phyloP scores from a whole-genome alignment of 768 basidiomycete species.

The Mycena vulgaris region DNA sequence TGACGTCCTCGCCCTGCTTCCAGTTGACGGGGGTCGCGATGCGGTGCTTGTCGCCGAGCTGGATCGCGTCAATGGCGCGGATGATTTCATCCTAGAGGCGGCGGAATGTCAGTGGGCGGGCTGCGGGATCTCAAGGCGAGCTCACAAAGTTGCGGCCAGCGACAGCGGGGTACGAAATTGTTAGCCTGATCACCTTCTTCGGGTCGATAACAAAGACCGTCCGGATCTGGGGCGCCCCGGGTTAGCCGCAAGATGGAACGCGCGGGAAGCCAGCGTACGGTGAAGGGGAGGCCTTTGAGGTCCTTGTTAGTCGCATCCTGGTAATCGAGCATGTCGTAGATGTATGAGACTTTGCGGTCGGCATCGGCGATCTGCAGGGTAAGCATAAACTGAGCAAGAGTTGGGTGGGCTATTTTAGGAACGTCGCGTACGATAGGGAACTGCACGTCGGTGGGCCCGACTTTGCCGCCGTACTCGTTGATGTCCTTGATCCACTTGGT shows the following conservation, averaged over 20 bases:
- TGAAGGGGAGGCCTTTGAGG: slow-evolving; percentile 93
- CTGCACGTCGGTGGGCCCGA: slow-evolving; percentile 79
- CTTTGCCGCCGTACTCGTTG: slow-evolving; percentile 81
- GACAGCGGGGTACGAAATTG: slow-evolving; percentile 93
- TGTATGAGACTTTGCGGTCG: slow-evolving; percentile 85
- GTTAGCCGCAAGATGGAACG: no score
- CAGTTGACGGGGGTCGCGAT: slow-evolving; percentile 96
- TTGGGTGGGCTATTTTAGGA: slow-evolving; percentile 10
- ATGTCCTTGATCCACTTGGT: slow-evolving; percentile 92
- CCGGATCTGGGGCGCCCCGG: slow-evolving; percentile 74
- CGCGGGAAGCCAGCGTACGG: slow-evolving; percentile 68
- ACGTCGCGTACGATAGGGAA: slow-evolving; percentile 90
- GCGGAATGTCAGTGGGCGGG: not conserved
- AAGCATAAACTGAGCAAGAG: not conserved
- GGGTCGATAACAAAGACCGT: slow-evolving; percentile 99
- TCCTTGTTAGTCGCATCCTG: slow-evolving; percentile 94
- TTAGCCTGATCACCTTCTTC: slow-evolving; percentile 93
- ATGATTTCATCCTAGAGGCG: slow-evolving; percentile 61
- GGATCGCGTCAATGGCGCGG: slow-evolving; percentile 92
- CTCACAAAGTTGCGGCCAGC: slow-evolving; percentile 91
- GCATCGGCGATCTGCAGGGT: slow-evolving; percentile 88
- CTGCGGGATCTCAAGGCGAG: not conserved
- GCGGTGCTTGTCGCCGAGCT: slow-evolving; percentile 89
- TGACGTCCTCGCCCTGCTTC: slow-evolving; percentile 94
- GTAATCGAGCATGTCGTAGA: slow-evolving; percentile 95